Evolutionary conservation across 441 rosid species (phyloP).

Genomic region (Corymbia calophylla): DNA sequence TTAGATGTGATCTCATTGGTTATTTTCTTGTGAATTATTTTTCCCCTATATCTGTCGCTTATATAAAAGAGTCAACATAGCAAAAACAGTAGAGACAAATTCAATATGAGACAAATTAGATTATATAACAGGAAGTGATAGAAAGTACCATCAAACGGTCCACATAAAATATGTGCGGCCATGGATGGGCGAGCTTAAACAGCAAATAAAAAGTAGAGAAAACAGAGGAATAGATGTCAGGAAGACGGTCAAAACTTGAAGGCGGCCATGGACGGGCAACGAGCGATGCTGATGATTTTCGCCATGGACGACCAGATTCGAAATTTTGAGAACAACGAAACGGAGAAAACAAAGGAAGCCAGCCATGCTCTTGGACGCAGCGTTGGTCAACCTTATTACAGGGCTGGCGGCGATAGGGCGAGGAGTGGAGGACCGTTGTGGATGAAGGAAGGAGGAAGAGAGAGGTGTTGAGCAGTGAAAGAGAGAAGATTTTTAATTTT

Average conservation of each 20-base stretch:
- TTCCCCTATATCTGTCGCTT: neutral
- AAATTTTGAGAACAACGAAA: neutral
- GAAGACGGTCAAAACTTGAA: neutral
- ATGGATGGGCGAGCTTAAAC: neutral
- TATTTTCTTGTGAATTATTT: neutral
- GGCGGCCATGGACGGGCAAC: neutral
- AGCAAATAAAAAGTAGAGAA: neutral
- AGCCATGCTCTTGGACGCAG: neutral
- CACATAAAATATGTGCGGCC: neutral
- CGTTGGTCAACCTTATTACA: neutral
- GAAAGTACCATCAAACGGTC: neutral
- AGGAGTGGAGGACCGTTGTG: neutral
- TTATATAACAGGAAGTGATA: neutral
- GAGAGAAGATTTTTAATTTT: neutral
- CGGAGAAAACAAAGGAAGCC: neutral
- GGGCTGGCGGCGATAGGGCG: neutral
- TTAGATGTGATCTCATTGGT: conserved; percentile 48
- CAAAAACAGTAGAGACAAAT: neutral
- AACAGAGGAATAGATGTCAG: neutral
- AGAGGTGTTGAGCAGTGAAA: neutral
- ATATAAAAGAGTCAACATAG: neutral
- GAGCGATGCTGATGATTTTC: neutral
- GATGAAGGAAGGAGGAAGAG: neutral
- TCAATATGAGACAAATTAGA: neutral
- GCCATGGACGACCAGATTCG: neutral